These are phyloP conservation scores for Aureobasidium sp. DNA, from an alignment of 2,329 filamentous ascomycete species.

Conservation along the genomic window DNA sequence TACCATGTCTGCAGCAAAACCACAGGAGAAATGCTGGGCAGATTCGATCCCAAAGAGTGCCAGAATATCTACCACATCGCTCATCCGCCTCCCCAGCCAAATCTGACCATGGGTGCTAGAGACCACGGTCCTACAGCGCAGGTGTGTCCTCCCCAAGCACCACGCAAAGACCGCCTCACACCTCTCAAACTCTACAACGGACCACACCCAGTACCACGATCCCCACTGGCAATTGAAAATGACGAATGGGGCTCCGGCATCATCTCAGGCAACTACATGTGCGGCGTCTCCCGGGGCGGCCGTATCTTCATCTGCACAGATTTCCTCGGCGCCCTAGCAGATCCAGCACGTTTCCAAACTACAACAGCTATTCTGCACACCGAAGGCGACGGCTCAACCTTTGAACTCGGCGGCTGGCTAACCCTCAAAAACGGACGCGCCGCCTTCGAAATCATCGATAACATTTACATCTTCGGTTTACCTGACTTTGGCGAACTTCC, in stretches of 20 bases:
- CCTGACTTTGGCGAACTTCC: constrained; percentile 23
- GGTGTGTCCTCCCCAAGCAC: constrained; percentile 17
- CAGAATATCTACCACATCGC: constrained; percentile 28
- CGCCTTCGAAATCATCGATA: constrained; percentile 37
- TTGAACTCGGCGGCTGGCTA: constrained; percentile 41
- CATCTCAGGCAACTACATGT: constrained; percentile 33
- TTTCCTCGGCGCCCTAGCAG: constrained; percentile 32
- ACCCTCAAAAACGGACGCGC: constrained; percentile 33
- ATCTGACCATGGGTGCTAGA: constrained; percentile 17
- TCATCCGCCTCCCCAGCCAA: constrained; percentile 17
- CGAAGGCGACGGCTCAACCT: constrained; percentile 30
- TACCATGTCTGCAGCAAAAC: constrained; percentile 36
- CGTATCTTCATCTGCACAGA: constrained; percentile 36
- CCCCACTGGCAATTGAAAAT: constrained; percentile 20
- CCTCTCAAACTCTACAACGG: constrained; percentile 17
- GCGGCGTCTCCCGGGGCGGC: constrained; percentile 36
- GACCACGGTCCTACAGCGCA: constrained; percentile 1
- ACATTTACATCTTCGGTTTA: constrained; percentile 35
- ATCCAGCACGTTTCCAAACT: constrained; percentile 19
- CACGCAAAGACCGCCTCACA: constrained; percentile 15
- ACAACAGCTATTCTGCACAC: constrained; percentile 33
- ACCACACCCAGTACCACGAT: constrained; percentile 11
- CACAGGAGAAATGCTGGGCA: constrained; percentile 31
- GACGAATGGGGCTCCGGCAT: constrained; percentile 43
- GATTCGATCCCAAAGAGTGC: constrained; percentile 28